These are phyloP conservation scores for Blastobotrys aristatus DNA, from an alignment of 1,139 yeast species.

Conservation along the genomic window DNA sequence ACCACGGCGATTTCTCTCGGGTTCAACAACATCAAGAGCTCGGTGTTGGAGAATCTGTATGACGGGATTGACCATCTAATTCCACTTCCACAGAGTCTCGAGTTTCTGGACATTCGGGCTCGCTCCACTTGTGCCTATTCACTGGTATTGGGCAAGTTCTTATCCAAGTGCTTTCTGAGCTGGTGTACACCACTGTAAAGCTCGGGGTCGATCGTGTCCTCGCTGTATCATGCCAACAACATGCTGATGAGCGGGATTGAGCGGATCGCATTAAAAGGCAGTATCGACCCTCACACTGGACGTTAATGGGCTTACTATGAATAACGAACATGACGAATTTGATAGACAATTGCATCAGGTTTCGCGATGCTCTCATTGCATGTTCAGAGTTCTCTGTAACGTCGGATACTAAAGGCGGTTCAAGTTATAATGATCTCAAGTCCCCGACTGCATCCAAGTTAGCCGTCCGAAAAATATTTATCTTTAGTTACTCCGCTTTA, in stretches of 20 bases:
- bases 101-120: conserved; percentile 5
- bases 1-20: conserved; percentile 6
- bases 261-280: neutral
- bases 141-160: conserved; percentile 5
- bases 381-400: too few relatives aligned
- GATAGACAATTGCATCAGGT: neutral
- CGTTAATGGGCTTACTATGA: neutral
- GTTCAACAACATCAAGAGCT: conserved; percentile 6
- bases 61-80: conserved; percentile 8
- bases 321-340: neutral
- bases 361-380: too few relatives aligned
- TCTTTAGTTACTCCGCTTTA: too few relatives aligned
- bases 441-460: too few relatives aligned
- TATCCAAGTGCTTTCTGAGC: neutral
- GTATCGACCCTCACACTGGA: neutral
- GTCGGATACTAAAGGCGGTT: too few relatives aligned
- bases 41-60: conserved; percentile 8
- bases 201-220: neutral
- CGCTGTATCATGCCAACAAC: neutral
- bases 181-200: conserved; percentile 3
- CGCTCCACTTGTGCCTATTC: conserved; percentile 12
- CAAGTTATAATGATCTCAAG: too few relatives aligned
- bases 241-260: neutral
- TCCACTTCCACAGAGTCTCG: conserved; percentile 4
- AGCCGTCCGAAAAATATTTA: too few relatives aligned